A percentile compares a stretch with the other conserved stretches of the same genome.
Conservation (phyloP, 176 grass and related monocot genomes). For the Ensete ventricosum region DNA sequence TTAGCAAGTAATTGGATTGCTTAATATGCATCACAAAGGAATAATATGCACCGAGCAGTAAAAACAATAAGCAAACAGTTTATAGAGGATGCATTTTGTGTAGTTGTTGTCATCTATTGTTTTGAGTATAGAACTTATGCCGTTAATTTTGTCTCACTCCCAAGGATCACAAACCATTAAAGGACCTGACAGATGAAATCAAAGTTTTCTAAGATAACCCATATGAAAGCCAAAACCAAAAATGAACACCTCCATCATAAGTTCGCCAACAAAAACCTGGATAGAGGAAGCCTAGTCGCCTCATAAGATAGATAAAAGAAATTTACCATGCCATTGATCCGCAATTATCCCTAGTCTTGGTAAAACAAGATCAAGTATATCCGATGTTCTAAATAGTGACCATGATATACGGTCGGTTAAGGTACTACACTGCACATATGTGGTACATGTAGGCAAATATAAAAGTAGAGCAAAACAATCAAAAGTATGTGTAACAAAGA, state of each 20-base stretch:
- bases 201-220: neutral
- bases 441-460: neutral
- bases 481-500: neutral
- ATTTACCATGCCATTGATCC: too few relatives aligned
- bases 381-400: neutral
- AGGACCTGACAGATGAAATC: neutral
- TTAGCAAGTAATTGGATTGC: neutral
- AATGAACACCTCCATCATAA: too few relatives aligned
- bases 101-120: neutral
- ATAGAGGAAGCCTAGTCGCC: too few relatives aligned
- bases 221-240: neutral
- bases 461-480: neutral
- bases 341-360: too few relatives aligned
- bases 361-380: too few relatives aligned
- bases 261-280: too few relatives aligned
- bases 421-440: neutral
- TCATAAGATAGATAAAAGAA: too few relatives aligned
- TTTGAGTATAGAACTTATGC: neutral
- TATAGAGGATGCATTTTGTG: neutral
- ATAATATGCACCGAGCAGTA: neutral
- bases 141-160: neutral
- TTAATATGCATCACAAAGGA: neutral
- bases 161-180: neutral
- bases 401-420: neutral
- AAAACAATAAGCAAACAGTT: neutral